Evolutionary conservation across 441 rosid species (phyloP), one percentile per base, ranked within the genome.

Genomic region (Daphne laureola): DNA sequence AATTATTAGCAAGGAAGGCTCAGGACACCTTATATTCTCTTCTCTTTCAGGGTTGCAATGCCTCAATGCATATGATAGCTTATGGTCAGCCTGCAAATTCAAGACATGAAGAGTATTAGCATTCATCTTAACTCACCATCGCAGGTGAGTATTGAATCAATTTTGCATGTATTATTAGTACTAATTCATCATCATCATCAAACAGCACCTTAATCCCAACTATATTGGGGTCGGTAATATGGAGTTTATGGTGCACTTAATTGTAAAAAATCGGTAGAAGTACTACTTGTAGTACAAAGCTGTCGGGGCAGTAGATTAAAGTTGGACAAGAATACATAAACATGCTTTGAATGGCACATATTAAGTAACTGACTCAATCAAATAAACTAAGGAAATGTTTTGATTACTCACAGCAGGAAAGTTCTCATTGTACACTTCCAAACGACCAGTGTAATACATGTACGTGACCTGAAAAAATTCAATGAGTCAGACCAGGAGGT

Each of bases 391-490:
- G 45, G 35, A 43, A 13, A 59, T 45, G 40, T 40, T 54, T 42
- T 23, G 44, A 59, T 43, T 11, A 59, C 95, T 79, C 70, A 89
- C 97, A 55, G 92, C 89, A 21, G 76, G 82, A 70, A 89, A 93
- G 65, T 93, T 93, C 76, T 89, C 98, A 71, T 93, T 93, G 76
- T 81, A 85, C 63, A 93, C 98, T 75, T 93, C 97, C 78, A 93
- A 80, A 57, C 96, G 87, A 44, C 98, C 96, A 21, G 97, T 93
- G 55, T 93, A 93, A 74, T 93, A 93, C 98, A 93, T 87, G 72
- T 93, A 93, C 17, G 97, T 90, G 46, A 90, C 98, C 97, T 89
- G 84, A 42, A 66, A 53, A 13, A 46, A 55, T 51, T 65, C 14
- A 48, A 6, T 44, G 45, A 17, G 36, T n/a, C 41, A 12, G 15